Evolutionary conservation across 2,329 filamentous ascomycete genomes (phyloP).

Genomic region (Allantophomopsis cytisporea): DNA sequence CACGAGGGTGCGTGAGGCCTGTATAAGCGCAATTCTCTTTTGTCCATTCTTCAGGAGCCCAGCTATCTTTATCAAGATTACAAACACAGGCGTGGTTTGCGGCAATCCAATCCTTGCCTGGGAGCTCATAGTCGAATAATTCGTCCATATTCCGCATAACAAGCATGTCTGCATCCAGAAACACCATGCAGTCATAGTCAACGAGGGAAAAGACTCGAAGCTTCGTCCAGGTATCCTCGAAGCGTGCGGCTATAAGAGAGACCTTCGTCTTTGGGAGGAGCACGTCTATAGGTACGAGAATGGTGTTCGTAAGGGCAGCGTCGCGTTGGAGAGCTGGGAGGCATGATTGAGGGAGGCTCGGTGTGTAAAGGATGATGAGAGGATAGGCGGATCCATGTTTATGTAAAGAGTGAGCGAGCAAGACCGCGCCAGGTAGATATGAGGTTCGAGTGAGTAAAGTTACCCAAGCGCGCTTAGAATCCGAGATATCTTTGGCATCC

Average conservation of each 20-base stretch:
- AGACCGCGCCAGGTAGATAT: slow-evolving; percentile 69
- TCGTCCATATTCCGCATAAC: slow-evolving; percentile 76
- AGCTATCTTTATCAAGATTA: slow-evolving; percentile 60
- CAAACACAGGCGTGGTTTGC: slow-evolving; percentile 74
- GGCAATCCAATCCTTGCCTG: slow-evolving; percentile 57
- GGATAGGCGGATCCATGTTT: slow-evolving; percentile 53
- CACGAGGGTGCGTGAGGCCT: slow-evolving; percentile 23
- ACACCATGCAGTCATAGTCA: slow-evolving; percentile 64
- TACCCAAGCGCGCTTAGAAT: slow-evolving; percentile 42
- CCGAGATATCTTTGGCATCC: too few relatives aligned
- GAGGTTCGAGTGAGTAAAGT: slow-evolving; percentile 68
- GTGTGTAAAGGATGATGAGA: slow-evolving; percentile 67
- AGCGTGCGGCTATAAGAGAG: slow-evolving; percentile 63
- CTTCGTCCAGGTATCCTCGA: slow-evolving; percentile 83
- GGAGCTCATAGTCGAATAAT: slow-evolving; percentile 63
- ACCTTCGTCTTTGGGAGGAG: slow-evolving; percentile 48
- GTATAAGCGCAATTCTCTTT: slow-evolving; percentile 41
- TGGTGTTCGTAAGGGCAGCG: slow-evolving; percentile 51
- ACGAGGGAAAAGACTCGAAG: slow-evolving; percentile 61
- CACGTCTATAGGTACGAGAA: slow-evolving; percentile 52
- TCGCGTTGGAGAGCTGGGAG: slow-evolving; percentile 39
- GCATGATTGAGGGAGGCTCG: slow-evolving; percentile 45
- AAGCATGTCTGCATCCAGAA: slow-evolving; percentile 80
- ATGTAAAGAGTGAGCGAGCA: slow-evolving; percentile 62
- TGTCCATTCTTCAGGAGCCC: slow-evolving; percentile 61